Base-by-base conservation (phyloP, 176 grass and related monocot species). In the Aegilops tauschii region DNA sequence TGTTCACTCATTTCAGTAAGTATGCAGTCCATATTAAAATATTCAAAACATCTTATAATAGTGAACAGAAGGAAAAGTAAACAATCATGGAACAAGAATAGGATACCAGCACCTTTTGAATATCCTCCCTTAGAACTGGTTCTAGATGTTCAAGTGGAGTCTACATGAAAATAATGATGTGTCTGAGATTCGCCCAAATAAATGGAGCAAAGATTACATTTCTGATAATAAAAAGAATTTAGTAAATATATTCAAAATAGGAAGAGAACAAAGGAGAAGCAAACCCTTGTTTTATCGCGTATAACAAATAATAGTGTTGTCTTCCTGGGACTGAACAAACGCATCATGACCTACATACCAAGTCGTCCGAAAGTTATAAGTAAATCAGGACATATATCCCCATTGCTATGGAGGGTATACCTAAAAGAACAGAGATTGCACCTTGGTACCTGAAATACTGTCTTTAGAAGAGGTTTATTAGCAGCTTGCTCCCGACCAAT, bases 141-240 rank as follows among this genome's bases (percentile, higher is more conserved):
- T 96, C 93, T 65, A 98, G 83, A 94, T 94, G 89, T 87, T 98
- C 92, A 81, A 98, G 86, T 62, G 97, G 97, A 54, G 97, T 98
- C 97, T 98, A 81, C 78, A 93, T 85, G 49, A 81, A 91, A 70
- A 84, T 11, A 81, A 88, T 18, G 29, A 54, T 76, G 39, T 39
- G 23, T 77, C n/a, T 84, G 62, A 87, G 85, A 85, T 81, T 77
- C 0, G 16, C 9, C 40, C 42, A 80, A 81, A 49, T 77, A 25
- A 76, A 90, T 27, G 49, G 49, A 70, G 30, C 16, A 88, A 75
- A 67, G 3, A 23, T 34, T 74, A 30, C 75, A 83, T 32, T 69
- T 75, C 20, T 5, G 75, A 76, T 75, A 75, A 45, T 56, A 79
- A 85, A 56, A 71, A 73, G 21, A 78, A 35, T 27, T 40, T 69